phyloP scores from a whole-genome alignment of 768 basidiomycete genomes.

The Mrakia frigida region DNA sequence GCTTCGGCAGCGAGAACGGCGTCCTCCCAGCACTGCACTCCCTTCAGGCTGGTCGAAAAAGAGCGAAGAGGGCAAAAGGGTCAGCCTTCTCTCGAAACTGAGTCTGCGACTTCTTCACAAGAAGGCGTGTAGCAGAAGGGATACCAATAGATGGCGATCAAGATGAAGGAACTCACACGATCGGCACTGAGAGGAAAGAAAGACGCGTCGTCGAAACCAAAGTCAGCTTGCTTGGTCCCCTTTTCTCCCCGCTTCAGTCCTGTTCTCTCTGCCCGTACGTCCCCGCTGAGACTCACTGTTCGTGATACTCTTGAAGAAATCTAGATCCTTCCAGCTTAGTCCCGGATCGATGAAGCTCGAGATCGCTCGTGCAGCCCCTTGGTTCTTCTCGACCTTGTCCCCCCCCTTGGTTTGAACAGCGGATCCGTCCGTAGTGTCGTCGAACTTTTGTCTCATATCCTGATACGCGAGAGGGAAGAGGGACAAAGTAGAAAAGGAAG shows the following conservation, averaged over 20 bases:
- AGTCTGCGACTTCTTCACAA: no score
- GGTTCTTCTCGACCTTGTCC: slow-evolving; percentile 64
- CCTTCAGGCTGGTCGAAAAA: slow-evolving; percentile 27
- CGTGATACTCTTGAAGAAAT: slow-evolving; percentile 70
- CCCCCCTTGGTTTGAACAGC: slow-evolving; percentile 49
- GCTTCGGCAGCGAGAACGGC: slow-evolving; percentile 36
- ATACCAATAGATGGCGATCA: no score
- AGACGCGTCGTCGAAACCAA: background rate
- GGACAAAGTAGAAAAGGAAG: background rate
- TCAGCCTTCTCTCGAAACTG: no score
- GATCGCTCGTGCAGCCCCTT: slow-evolving; percentile 91
- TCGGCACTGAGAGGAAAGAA: slow-evolving; percentile 57
- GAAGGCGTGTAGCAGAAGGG: no score
- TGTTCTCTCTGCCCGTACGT: no score
- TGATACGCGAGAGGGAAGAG: background rate
- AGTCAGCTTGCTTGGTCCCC: background rate
- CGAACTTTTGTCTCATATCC: slow-evolving; percentile 97
- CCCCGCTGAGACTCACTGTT: slow-evolving; percentile 48
- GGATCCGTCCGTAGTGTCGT: slow-evolving; percentile 57
- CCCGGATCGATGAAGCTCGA: slow-evolving; percentile 94
- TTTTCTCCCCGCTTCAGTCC: background rate
- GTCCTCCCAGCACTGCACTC: slow-evolving; percentile 34
- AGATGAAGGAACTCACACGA: slow-evolving; percentile 7
- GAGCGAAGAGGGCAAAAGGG: background rate
- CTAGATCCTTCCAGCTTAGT: slow-evolving; percentile 75